Conservation (phyloP, 148 eudicot genomes). For the Dysphania ambrosioides region DNA sequence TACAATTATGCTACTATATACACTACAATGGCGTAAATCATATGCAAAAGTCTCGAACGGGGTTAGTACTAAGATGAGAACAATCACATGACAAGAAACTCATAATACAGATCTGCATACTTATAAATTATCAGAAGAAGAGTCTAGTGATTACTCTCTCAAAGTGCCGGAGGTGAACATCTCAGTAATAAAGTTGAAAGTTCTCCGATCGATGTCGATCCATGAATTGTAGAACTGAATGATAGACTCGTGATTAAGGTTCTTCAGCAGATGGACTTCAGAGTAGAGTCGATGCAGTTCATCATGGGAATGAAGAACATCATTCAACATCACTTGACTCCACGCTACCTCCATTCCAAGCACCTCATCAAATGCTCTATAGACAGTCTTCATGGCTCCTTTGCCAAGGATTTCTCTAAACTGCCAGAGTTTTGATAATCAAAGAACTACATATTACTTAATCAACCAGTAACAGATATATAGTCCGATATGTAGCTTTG, state of each 20-base stretch:
- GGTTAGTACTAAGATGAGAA: neutral
- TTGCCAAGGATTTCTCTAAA: constrained; percentile 67
- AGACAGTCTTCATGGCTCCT: constrained; percentile 84
- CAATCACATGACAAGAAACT: neutral
- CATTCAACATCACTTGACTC: constrained; percentile 70
- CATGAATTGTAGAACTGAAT: constrained; percentile 64
- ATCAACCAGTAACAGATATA: neutral
- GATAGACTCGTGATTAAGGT: constrained; percentile 63
- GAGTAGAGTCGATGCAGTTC: constrained; percentile 66
- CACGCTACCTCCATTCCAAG: constrained; percentile 90
- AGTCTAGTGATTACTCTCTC: constrained; percentile 56
- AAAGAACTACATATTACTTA: neutral
- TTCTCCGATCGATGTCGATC: constrained; percentile 56
- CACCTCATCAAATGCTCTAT: constrained; percentile 72
- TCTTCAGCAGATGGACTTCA: constrained; percentile 82
- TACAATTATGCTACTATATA: neutral
- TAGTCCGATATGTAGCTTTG: neutral
- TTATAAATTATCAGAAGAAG: constrained; percentile 16
- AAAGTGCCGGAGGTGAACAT: constrained; percentile 92
- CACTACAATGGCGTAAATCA: neutral
- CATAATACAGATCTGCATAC: neutral
- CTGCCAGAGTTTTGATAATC: constrained; percentile 30
- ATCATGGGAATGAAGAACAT: constrained; percentile 50
- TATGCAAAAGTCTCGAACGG: neutral
- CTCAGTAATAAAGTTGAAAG: constrained; percentile 92